Conservation (phyloP, 2,329 filamentous ascomycete species). For the Paecilomyces sp. region DNA sequence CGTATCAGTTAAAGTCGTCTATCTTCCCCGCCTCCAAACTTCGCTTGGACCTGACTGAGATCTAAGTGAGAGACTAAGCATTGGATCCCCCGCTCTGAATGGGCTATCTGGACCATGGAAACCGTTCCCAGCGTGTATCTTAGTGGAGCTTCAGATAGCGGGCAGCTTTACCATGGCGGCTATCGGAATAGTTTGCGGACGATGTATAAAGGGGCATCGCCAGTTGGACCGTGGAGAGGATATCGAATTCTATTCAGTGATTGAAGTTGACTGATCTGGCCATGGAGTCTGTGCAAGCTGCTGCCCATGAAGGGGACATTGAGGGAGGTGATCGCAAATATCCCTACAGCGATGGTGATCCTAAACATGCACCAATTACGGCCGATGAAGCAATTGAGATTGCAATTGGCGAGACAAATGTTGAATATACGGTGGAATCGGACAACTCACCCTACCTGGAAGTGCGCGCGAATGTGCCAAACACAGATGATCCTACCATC, state of each 20-base stretch:
- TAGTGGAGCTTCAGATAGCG: neutral
- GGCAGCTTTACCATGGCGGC: neutral
- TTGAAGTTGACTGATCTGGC: neutral
- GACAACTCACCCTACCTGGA: conserved; percentile 9
- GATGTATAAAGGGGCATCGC: neutral
- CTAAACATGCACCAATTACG: conserved; percentile 7
- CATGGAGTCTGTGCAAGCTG: neutral
- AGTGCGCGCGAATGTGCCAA: conserved; percentile 15
- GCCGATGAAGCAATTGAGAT: conserved; percentile 12
- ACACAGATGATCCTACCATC: conserved; percentile 19
- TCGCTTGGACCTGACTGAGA: neutral
- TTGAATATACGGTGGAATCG: conserved; percentile 10
- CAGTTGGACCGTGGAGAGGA: neutral
- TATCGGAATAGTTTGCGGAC: neutral
- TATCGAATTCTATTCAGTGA: neutral
- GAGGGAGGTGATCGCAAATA: neutral
- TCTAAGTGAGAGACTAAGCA: neutral
- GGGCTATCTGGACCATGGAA: neutral
- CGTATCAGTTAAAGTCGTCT: neutral
- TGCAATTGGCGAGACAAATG: conserved; percentile 12
- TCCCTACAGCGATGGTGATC: neutral
- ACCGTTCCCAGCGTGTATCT: neutral
- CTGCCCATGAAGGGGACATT: neutral
- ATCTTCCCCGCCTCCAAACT: neutral
- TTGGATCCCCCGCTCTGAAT: neutral